Conservation (phyloP, 2,329 filamentous ascomycete species). For the Clonostachys byssicola region DNA sequence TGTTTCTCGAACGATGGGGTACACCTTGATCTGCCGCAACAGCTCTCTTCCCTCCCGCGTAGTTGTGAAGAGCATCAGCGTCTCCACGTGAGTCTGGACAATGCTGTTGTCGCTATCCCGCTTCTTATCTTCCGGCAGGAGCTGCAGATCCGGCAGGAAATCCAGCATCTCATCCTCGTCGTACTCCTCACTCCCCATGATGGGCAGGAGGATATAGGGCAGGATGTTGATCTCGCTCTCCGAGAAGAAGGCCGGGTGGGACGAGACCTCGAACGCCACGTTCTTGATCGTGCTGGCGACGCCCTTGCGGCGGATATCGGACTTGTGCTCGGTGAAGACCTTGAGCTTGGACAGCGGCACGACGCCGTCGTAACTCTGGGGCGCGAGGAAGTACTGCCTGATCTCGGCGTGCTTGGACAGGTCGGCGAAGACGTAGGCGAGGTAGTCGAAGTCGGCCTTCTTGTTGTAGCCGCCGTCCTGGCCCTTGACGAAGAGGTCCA, state of each 20-base stretch:
- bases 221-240: slow-evolving; percentile 75
- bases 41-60: slow-evolving; percentile 70
- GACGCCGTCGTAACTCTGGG: slow-evolving; percentile 73
- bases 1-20: slow-evolving; percentile 83
- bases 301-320: slow-evolving; percentile 79
- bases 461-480: slow-evolving; percentile 80
- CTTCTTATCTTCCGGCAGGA: slow-evolving; percentile 84
- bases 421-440: slow-evolving; percentile 92
- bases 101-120: slow-evolving; percentile 75
- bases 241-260: slow-evolving; percentile 68
- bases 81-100: slow-evolving; percentile 85
- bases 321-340: slow-evolving; percentile 90
- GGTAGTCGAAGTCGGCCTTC: slow-evolving; percentile 83
- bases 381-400: slow-evolving; percentile 68
- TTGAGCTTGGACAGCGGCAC: slow-evolving; percentile 90
- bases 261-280: slow-evolving; percentile 73
- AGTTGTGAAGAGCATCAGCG: slow-evolving; percentile 76
- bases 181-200: slow-evolving; percentile 86
- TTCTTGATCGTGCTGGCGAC: slow-evolving; percentile 98
- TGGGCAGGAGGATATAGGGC: slow-evolving; percentile 83
- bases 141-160: slow-evolving; percentile 87
- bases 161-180: slow-evolving; percentile 77
- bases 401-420: slow-evolving; percentile 77
- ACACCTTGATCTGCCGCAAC: slow-evolving; percentile 75
- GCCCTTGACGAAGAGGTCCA: slow-evolving; percentile 95